phyloP scores from a whole-genome alignment of 1,139 yeast species.

The Lodderomyces orthopsilosis region DNA sequence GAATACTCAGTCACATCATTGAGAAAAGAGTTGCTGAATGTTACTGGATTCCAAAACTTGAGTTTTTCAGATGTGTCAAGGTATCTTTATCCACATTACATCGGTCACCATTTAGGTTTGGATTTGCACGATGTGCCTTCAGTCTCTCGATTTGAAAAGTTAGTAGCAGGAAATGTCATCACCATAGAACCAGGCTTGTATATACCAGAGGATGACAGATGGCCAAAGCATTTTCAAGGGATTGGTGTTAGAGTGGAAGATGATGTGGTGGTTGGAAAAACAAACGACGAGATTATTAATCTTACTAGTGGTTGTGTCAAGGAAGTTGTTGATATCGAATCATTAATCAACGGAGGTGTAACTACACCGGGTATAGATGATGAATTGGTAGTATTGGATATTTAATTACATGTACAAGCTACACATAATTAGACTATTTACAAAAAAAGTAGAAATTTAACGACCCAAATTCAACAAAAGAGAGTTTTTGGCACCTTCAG shows the following conservation, averaged over 20 bases:
- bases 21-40: slow-evolving; percentile 62
- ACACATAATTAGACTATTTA: slow-evolving; percentile 1
- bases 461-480: slow-evolving; percentile 45
- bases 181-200: slow-evolving; percentile 96
- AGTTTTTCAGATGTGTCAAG: slow-evolving; percentile 52
- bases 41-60: slow-evolving; percentile 57
- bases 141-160: slow-evolving; percentile 48
- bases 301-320: slow-evolving; percentile 82
- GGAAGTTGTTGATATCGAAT: slow-evolving; percentile 78
- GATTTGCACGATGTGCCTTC: slow-evolving; percentile 86
- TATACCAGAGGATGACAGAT: slow-evolving; percentile 64
- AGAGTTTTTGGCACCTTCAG: slow-evolving; percentile 29
- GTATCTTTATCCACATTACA: slow-evolving; percentile 82
- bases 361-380: slow-evolving; percentile 48
- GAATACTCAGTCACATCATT: slow-evolving; percentile 59
- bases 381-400: slow-evolving; percentile 45
- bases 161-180: slow-evolving; percentile 67
- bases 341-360: slow-evolving; percentile 53
- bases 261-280: slow-evolving; percentile 73
- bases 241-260: slow-evolving; percentile 96
- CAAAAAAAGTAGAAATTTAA: slow-evolving; percentile 10
- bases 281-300: slow-evolving; percentile 49
- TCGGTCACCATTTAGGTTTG: slow-evolving; percentile 92
- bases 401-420: slow-evolving; percentile 17
- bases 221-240: slow-evolving; percentile 81